Evolutionary conservation across 805 yeast species (phyloP).

Genomic region (Candida montana): DNA sequence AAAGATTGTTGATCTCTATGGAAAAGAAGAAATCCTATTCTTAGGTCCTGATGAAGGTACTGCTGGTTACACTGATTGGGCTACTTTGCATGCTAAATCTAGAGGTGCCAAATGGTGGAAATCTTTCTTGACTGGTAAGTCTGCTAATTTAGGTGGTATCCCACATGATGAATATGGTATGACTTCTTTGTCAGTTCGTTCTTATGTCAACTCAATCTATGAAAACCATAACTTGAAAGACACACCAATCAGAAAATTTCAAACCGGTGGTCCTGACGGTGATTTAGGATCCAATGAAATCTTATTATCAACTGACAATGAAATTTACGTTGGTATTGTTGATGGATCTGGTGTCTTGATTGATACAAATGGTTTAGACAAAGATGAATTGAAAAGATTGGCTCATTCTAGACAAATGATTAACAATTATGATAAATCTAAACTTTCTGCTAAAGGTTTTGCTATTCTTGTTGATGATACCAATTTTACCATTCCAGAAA

Average conservation of each 20-base stretch:
- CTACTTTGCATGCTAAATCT: slow-evolving; percentile 83
- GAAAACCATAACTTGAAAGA: slow-evolving; percentile 63
- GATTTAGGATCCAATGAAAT: slow-evolving; percentile 96
- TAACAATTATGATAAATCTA: slow-evolving; percentile 57
- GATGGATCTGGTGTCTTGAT: slow-evolving; percentile 96
- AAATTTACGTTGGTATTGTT: slow-evolving; percentile 79
- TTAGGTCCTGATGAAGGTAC: slow-evolving; percentile 99
- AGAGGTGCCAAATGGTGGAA: slow-evolving; percentile 99
- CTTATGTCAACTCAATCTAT: slow-evolving; percentile 83
- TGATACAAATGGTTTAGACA: slow-evolving; percentile 87
- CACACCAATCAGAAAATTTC: slow-evolving; percentile 66
- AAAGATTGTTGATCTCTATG: slow-evolving; percentile 76
- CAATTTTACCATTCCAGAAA: slow-evolving; percentile 66
- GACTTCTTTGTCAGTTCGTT: slow-evolving; percentile 93
- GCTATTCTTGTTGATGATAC: slow-evolving; percentile 80
- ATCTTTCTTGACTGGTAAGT: slow-evolving; percentile 95
- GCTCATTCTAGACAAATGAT: slow-evolving; percentile 77
- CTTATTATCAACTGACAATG: slow-evolving; percentile 67
- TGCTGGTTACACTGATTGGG: slow-evolving; percentile 95
- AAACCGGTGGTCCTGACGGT: slow-evolving; percentile 99
- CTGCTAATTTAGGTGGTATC: slow-evolving; percentile 89
- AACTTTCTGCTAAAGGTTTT: slow-evolving; percentile 72
- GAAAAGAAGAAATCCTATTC: slow-evolving; percentile 82
- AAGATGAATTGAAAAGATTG: slow-evolving; percentile 67
- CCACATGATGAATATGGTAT: slow-evolving; percentile 98